A percentile compares a stretch with the other conserved stretches of the same genome.
Evolutionary conservation across 2,329 filamentous ascomycete species (phyloP).

Genomic region (Karstenula rhodostoma): DNA sequence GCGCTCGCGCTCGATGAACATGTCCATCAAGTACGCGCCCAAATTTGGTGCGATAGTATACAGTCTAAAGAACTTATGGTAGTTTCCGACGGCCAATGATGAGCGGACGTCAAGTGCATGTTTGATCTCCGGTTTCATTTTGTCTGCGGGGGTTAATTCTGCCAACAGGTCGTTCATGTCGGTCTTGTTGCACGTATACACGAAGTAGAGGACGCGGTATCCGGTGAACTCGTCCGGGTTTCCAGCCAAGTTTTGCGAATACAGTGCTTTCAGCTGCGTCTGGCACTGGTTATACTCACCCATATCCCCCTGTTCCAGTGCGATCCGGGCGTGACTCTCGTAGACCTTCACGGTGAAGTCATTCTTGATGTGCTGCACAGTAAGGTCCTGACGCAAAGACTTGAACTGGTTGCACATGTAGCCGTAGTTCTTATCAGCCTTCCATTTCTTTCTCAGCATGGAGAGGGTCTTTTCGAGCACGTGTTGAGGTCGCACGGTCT

Average conservation of each 20-base stretch:
- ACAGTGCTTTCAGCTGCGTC: constrained; percentile 93
- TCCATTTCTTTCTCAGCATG: constrained; percentile 93
- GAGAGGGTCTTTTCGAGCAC: constrained; percentile 86
- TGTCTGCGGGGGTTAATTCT: constrained; percentile 98
- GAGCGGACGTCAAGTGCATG: constrained; percentile 93
- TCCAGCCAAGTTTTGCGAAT: constrained; percentile 85
- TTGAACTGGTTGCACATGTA: constrained; percentile 99
- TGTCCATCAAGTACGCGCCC: constrained; percentile 98
- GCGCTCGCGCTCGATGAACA: constrained; percentile 95
- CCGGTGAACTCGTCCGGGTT: constrained; percentile 96
- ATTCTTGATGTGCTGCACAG: constrained; percentile 95
- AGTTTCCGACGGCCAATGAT: constrained; percentile 90
- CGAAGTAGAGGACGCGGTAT: constrained; percentile 99
- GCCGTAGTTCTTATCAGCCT: constrained; percentile 88
- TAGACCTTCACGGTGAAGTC: constrained; percentile 97
- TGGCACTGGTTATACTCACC: constrained; percentile 99
- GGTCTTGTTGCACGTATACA: constrained; percentile 97
- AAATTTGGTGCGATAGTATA: constrained; percentile 95
- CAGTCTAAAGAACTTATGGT: constrained; percentile 96
- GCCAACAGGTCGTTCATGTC: constrained; percentile 98
- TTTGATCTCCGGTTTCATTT: constrained; percentile 80
- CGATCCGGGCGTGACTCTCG: constrained; percentile 96
- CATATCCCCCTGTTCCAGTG: constrained; percentile 96
- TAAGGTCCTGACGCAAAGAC: constrained; percentile 95
- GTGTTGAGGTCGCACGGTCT: constrained; percentile 83